A percentile compares a stretch with the other conserved stretches of the same genome.
phyloP scores from a whole-genome alignment of 2,329 filamentous ascomycete genomes.

The Zasmidium citrigriseum region DNA sequence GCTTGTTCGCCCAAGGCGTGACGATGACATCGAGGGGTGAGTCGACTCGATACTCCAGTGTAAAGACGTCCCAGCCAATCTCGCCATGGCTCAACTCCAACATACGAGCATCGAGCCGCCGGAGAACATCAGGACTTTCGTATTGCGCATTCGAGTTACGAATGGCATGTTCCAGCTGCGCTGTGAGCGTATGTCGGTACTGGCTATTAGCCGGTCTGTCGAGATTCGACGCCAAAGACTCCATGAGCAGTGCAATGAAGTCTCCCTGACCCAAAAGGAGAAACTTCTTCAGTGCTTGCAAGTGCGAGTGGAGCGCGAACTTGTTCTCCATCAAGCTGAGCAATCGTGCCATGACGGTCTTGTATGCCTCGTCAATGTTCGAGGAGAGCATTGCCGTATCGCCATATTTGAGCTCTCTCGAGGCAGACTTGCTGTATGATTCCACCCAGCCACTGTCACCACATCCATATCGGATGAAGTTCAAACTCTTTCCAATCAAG shows the following conservation, averaged over 20 bases:
- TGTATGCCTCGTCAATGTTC: slow-evolving; percentile 96
- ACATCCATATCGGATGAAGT: slow-evolving; percentile 96
- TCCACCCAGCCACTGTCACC: slow-evolving; percentile 94
- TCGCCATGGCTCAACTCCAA: slow-evolving; percentile 93
- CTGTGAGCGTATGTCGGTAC: slow-evolving; percentile 93
- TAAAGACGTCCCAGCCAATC: slow-evolving; percentile 99
- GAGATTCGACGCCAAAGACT: slow-evolving; percentile 87
- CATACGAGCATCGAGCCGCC: slow-evolving; percentile 95
- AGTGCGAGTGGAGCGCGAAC: slow-evolving; percentile 90
- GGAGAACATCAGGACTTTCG: slow-evolving; percentile 86
- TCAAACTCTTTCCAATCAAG: slow-evolving; percentile 93
- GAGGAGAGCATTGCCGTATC: slow-evolving; percentile 88
- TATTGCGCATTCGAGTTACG: slow-evolving; percentile 96
- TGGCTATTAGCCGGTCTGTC: slow-evolving; percentile 95
- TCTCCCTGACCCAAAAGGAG: slow-evolving; percentile 93
- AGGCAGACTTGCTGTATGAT: slow-evolving; percentile 87
- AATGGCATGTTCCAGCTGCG: slow-evolving; percentile 97
- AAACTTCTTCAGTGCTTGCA: slow-evolving; percentile 90
- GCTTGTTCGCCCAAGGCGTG: slow-evolving; percentile 89
- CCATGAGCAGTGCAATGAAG: slow-evolving; percentile 96
- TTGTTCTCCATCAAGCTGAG: slow-evolving; percentile 93
- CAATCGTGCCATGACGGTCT: slow-evolving; percentile 93
- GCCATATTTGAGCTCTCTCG: slow-evolving; percentile 87
- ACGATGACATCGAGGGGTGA: slow-evolving; percentile 96
- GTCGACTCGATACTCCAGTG: slow-evolving; percentile 96